Evolutionary conservation across 2,329 filamentous ascomycete species (phyloP).

Genomic region (Hypoxylon sp.): DNA sequence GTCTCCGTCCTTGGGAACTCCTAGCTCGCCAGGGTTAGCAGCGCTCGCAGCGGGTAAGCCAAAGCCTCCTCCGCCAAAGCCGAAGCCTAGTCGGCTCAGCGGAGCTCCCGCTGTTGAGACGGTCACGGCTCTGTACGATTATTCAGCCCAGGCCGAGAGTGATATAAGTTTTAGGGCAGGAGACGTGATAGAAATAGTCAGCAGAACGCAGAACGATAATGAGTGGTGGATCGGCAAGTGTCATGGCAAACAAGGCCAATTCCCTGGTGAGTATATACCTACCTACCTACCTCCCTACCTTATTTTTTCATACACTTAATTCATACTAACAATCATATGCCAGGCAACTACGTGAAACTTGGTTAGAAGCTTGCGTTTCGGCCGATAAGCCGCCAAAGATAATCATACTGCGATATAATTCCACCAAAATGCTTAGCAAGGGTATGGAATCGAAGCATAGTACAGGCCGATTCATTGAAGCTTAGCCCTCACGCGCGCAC

Average conservation of each 20-base stretch:
- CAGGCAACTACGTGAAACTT: conserved; percentile 62
- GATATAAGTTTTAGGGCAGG: conserved; percentile 90
- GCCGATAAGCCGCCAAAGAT: conserved; percentile 3
- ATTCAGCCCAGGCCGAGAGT: conserved; percentile 92
- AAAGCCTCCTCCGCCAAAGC: conserved; percentile 74
- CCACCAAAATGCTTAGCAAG: conserved; percentile 10
- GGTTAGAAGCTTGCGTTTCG: conserved; percentile 40
- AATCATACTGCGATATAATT: conserved; percentile 5
- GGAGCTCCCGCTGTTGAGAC: conserved; percentile 74
- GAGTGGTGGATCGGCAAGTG: conserved; percentile 96
- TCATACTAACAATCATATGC: conserved; percentile 40
- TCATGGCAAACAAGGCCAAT: conserved; percentile 84
- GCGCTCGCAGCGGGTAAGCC: conserved; percentile 69
- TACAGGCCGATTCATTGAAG: no score
- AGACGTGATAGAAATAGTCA: conserved; percentile 88
- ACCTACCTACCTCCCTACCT: conserved; percentile 51
- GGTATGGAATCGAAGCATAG: background rate
- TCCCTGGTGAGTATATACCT: no score
- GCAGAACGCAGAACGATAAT: conserved; percentile 86
- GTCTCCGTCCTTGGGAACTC: conserved; percentile 43
- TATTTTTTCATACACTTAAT: background rate
- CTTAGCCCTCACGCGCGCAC: no score
- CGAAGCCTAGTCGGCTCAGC: conserved; percentile 76
- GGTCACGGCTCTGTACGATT: conserved; percentile 93
- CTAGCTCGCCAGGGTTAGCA: conserved; percentile 49